Base-by-base conservation (phyloP, 2,329 filamentous ascomycete species). In the Periconia sp. region DNA sequence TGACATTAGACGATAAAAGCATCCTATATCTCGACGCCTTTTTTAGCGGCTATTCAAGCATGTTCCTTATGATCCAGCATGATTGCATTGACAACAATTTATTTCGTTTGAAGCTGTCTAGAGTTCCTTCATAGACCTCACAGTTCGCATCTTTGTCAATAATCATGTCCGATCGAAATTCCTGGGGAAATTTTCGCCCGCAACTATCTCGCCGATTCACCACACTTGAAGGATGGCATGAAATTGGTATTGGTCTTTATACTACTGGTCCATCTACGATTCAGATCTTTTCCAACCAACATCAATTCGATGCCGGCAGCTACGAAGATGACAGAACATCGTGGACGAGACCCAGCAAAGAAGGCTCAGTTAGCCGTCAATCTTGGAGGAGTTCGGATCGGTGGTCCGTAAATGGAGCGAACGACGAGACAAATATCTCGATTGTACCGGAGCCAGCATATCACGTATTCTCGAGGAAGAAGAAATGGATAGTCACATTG, bases 221-320 rank as follows among this genome's bases (percentile, higher is more conserved):
- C 2, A 56, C 53, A 6, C 45, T 56, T 6, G 47, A 51, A 48
- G 53, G 50, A 34, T 56, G 50, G 50, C 33, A 40, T 13, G 43
- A 50, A 34, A 36, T 56, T 21, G 38, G 48, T 5, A 13, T 26
- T 5, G 53, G 53, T 4, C 42, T 54, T 13, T 56, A 46, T 25
- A 36, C 23, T 9, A 40, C 41, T 12, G 45, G 46, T 19, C 30
- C 35, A 11, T 12, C 4, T 19, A 40, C 30, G 15, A 37, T 50
- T 18, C 40, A 38, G 4, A 23, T 42, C 18, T 46, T 50, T 10
- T 25, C 25, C 7, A 24, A 43, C 17, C 16, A 19, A 10, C 30
- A 48, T 21, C 46, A 52, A 36, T 52, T 55, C 28, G 52, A 55
- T 26, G 17, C 43, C 13, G 49, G 52, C 16, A 19, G 16, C 4